Evolutionary conservation across 225 moss, liverwort and hornwort species (phyloP).

Genomic region (Lunularia cruciata): DNA sequence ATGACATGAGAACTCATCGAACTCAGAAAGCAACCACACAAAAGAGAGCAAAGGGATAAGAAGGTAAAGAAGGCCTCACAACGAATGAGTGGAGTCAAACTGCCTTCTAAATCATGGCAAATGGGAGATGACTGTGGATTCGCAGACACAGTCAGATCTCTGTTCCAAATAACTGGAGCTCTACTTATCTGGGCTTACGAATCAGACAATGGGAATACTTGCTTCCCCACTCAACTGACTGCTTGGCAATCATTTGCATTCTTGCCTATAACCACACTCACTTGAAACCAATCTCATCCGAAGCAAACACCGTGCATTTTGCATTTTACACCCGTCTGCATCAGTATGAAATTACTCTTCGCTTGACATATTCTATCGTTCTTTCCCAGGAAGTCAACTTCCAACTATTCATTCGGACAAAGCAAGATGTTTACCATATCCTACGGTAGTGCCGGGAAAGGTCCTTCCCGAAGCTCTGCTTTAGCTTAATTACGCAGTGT

Average conservation of each 20-base stretch:
- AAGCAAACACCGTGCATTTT: neutral
- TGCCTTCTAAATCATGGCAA: neutral
- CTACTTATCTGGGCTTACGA: neutral
- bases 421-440: no score
- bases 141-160: neutral
- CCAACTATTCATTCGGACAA: no score
- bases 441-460: no score
- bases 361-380: no score
- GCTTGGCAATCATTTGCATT: neutral
- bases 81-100: neutral
- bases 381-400: no score
- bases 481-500: no score
- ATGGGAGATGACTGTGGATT: neutral
- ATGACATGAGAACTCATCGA: neutral
- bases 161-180: neutral
- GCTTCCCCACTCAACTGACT: no score
- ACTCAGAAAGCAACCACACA: neutral
- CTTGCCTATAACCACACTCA: neutral
- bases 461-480: no score
- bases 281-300: neutral
- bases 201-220: neutral
- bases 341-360: no score
- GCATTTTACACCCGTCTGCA: no score
- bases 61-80: conserved; percentile 2
- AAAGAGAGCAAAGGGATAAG: neutral